Percentiles rank a stretch among this genome's conserved stretches.
Evolutionary conservation across 768 basidiomycete species (phyloP).

Genomic region (Suillus bovinus): DNA sequence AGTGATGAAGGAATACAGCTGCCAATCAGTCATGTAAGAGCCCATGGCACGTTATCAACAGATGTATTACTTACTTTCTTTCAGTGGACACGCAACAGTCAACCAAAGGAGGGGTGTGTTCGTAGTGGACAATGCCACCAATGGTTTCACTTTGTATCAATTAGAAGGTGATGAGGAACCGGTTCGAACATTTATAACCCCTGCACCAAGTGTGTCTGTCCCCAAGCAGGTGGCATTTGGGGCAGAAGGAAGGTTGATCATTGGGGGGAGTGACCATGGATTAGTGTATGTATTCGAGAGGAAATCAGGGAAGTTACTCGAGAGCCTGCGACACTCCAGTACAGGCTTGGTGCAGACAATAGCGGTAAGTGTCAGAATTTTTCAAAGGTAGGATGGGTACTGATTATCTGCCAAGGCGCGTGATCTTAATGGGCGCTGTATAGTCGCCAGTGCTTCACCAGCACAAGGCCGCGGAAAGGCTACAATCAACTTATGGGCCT

Average conservation of each 20-base stretch:
- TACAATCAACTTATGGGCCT: background rate
- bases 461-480: background rate
- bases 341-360: background rate
- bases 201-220: no score
- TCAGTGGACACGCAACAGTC: background rate
- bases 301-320: background rate
- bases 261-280: no score
- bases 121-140: background rate
- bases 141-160: background rate
- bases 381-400: background rate
- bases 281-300: background rate
- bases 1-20: no score
- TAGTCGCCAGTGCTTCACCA: background rate
- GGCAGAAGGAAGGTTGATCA: background rate
- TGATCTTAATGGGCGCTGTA: background rate
- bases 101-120: background rate
- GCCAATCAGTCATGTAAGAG: no score
- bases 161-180: background rate
- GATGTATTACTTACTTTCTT: no score
- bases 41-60: no score
- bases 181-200: background rate
- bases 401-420: background rate
- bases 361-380: background rate
- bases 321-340: background rate
- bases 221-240: no score